Conservation (phyloP, 31 red algal genomes). For the Asparagopsis taxiformis region DNA sequence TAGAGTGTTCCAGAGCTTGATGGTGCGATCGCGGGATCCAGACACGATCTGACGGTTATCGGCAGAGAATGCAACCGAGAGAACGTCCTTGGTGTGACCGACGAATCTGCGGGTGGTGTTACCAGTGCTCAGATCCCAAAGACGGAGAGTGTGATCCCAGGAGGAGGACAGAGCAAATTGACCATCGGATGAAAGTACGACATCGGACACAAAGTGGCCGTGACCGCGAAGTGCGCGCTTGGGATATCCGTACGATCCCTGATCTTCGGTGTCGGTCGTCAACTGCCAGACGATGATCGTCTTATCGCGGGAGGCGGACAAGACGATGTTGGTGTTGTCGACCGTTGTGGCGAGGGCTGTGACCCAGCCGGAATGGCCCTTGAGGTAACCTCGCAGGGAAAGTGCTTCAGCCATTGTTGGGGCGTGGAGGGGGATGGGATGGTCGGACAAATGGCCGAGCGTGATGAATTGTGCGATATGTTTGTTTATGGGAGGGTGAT, state of each 20-base stretch:
- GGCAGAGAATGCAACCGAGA: slow-evolving; percentile 95
- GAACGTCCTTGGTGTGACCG: slow-evolving; percentile 96
- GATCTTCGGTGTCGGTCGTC: slow-evolving; percentile 63
- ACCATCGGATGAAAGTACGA: slow-evolving; percentile 94
- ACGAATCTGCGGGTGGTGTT: slow-evolving; percentile 93
- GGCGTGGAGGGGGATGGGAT: not conserved
- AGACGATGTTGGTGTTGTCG: slow-evolving; percentile 79
- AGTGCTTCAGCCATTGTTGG: slow-evolving; percentile 84
- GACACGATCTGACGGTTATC: slow-evolving; percentile 99
- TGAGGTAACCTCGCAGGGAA: slow-evolving; percentile 85
- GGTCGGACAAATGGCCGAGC: not conserved
- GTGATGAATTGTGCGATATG: too few species aligned
- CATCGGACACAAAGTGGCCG: slow-evolving; percentile 97
- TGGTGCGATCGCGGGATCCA: slow-evolving; percentile 97
- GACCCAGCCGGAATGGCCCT: slow-evolving; percentile 98
- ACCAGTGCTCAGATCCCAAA: slow-evolving; percentile 95
- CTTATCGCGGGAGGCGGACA: slow-evolving; percentile 98
- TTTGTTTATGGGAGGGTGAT: too few species aligned
- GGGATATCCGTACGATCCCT: slow-evolving; percentile 82
- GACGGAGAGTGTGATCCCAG: slow-evolving; percentile 97
- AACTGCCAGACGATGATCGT: slow-evolving; percentile 98
- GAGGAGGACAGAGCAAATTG: slow-evolving; percentile 99
- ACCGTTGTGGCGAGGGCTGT: slow-evolving; percentile 90
- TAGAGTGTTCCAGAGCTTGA: slow-evolving; percentile 99
- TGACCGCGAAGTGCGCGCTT: slow-evolving; percentile 88